These are phyloP conservation scores for Aspergillus piperis DNA, from an alignment of 2,329 filamentous ascomycete species.

Conservation along the genomic window DNA sequence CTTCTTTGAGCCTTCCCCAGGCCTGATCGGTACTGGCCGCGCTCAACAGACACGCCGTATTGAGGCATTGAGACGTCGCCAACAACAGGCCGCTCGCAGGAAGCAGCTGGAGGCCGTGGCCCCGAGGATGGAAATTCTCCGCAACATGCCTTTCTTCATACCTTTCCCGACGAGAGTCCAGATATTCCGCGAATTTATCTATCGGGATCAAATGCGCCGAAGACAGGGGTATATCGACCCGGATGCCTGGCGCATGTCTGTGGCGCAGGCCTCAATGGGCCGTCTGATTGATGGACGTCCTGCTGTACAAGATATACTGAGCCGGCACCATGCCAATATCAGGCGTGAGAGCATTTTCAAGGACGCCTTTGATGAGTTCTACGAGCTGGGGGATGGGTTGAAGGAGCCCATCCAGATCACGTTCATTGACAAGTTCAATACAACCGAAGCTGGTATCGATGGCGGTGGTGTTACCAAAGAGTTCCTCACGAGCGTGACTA, in stretches of 20 bases:
- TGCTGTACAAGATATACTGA: conserved; percentile 43
- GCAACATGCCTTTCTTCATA: conserved; percentile 96
- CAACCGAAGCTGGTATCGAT: conserved; percentile 89
- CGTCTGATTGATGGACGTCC: conserved; percentile 43
- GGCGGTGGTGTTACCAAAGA: conserved; percentile 97
- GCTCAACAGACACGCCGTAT: conserved; percentile 63
- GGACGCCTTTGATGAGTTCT: conserved; percentile 84
- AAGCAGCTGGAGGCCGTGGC: conserved; percentile 76
- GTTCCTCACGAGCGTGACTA: conserved; percentile 85
- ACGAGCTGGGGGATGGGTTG: conserved; percentile 73
- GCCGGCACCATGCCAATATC: conserved; percentile 75
- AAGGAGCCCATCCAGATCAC: conserved; percentile 97
- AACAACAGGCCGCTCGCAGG: conserved; percentile 67
- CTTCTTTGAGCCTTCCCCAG: conserved; percentile 35
- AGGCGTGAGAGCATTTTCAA: conserved; percentile 76
- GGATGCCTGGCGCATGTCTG: conserved; percentile 70
- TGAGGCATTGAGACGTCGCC: conserved; percentile 64
- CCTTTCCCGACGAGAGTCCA: conserved; percentile 88
- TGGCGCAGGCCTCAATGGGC: conserved; percentile 49
- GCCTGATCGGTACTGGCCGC: conserved; percentile 58
- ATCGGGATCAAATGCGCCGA: conserved; percentile 73
- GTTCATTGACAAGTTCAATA: conserved; percentile 88
- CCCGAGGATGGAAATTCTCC: conserved; percentile 83
- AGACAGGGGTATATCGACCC: conserved; percentile 69
- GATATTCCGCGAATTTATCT: conserved; percentile 92